These are phyloP conservation scores for Trichophyton schoenleinii DNA, from an alignment of 2,329 filamentous ascomycete genomes.

Conservation along the genomic window DNA sequence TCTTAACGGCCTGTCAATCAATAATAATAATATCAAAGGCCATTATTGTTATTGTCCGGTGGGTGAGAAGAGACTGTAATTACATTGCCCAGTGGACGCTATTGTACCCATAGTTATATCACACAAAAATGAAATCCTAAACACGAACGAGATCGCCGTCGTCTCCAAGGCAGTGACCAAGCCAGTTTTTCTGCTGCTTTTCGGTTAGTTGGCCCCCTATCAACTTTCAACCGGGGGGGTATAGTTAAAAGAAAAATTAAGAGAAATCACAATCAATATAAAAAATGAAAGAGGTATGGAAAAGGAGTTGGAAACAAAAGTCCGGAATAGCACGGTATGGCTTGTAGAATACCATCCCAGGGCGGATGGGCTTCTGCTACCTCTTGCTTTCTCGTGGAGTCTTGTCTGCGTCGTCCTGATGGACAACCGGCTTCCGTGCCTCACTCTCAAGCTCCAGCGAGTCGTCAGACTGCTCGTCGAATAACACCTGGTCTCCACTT, in stretches of 20 bases:
- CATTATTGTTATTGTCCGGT: background rate
- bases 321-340: background rate
- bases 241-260: background rate
- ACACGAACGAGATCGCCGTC: background rate
- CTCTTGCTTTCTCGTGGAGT: background rate
- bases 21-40: background rate
- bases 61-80: background rate
- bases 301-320: background rate
- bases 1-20: background rate
- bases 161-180: background rate
- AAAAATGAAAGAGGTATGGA: background rate
- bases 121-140: background rate
- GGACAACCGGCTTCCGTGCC: slow-evolving; percentile 68
- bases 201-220: background rate
- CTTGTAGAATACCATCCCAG: background rate
- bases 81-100: background rate
- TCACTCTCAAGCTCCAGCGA: slow-evolving; percentile 78
- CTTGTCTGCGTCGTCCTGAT: background rate
- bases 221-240: background rate
- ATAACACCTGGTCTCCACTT: slow-evolving; percentile 70
- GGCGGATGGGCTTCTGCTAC: background rate
- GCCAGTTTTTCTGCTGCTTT: background rate
- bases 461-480: slow-evolving; percentile 41
- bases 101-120: background rate
- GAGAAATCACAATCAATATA: background rate